Percentiles rank a stretch among this genome's conserved stretches.
These are phyloP conservation scores for Cladosporium cucumerinum DNA, from an alignment of 2,329 filamentous ascomycete genomes.

Conservation along the genomic window DNA sequence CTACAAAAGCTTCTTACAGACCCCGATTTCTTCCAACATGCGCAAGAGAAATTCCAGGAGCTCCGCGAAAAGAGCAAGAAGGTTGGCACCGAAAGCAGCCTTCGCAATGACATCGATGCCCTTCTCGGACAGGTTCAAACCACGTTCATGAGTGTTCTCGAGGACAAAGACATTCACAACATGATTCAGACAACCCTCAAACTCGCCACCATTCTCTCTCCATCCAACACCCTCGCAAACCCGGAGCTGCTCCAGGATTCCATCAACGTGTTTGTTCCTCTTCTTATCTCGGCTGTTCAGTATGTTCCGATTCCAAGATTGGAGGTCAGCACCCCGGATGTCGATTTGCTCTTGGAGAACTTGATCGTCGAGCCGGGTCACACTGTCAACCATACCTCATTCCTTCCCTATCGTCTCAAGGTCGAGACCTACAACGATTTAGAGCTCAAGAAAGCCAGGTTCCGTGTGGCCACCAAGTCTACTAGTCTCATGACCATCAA, in stretches of 20 bases:
- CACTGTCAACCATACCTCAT: slow-evolving; percentile 81
- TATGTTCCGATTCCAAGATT: slow-evolving; percentile 85
- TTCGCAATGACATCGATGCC: slow-evolving; percentile 69
- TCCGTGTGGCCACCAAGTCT: slow-evolving; percentile 65
- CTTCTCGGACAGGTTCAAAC: slow-evolving; percentile 66
- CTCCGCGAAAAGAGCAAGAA: slow-evolving; percentile 55
- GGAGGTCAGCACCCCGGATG: slow-evolving; percentile 77
- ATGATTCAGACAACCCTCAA: slow-evolving; percentile 65
- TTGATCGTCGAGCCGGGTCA: slow-evolving; percentile 83
- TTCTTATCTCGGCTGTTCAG: slow-evolving; percentile 73
- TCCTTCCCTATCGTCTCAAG: slow-evolving; percentile 79
- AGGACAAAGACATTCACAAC: slow-evolving; percentile 69
- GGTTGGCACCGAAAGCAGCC: slow-evolving; percentile 61
- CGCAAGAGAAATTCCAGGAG: slow-evolving; percentile 62
- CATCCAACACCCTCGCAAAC: slow-evolving; percentile 62
- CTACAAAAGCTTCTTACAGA: slow-evolving; percentile 80
- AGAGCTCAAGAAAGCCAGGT: slow-evolving; percentile 74
- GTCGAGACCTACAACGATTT: slow-evolving; percentile 83
- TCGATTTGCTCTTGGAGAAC: slow-evolving; percentile 86
- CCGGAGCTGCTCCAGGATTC: slow-evolving; percentile 70
- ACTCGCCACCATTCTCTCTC: slow-evolving; percentile 68
- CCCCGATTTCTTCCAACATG: slow-evolving; percentile 78
- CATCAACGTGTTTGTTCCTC: slow-evolving; percentile 75
- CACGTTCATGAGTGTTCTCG: slow-evolving; percentile 65
- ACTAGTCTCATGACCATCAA: slow-evolving; percentile 70